A percentile compares a stretch with the other conserved stretches of the same genome.
These are phyloP conservation scores for Sporothrix pseudoabietina DNA, from an alignment of 2,329 filamentous ascomycete genomes.

Conservation along the genomic window DNA sequence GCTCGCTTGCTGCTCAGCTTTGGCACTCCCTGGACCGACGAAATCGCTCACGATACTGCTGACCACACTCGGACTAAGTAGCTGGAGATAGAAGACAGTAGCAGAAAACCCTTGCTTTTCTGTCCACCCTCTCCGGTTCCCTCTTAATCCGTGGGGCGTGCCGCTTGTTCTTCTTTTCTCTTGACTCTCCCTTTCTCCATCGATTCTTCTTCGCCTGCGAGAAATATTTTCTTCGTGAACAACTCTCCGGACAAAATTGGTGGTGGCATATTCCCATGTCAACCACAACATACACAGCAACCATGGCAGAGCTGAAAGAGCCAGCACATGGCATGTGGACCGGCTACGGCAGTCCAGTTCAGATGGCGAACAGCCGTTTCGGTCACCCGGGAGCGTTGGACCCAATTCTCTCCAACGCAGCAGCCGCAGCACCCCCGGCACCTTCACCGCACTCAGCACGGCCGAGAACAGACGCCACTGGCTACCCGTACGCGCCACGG, in stretches of 20 bases:
- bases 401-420: constrained; percentile 48
- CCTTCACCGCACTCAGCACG: constrained; percentile 50
- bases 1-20: neutral
- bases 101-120: constrained; percentile 8
- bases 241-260: constrained; percentile 10
- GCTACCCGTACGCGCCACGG: constrained; percentile 56
- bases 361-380: constrained; percentile 54
- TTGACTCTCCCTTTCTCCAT: neutral
- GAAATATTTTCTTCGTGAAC: neutral
- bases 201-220: neutral
- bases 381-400: constrained; percentile 51
- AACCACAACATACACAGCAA: constrained; percentile 63
- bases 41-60: neutral
- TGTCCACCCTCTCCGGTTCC: constrained; percentile 10
- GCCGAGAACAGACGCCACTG: constrained; percentile 51
- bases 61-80: neutral
- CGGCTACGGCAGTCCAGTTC: constrained; percentile 57
- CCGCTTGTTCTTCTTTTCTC: neutral
- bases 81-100: neutral
- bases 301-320: constrained; percentile 67
- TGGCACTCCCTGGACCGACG: neutral
- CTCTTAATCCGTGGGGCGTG: neutral
- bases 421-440: constrained; percentile 42
- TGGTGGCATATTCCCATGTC: constrained; percentile 60
- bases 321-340: constrained; percentile 61